Evolutionary conservation across 306 rosid species (phyloP), one percentile per base, ranked within the genome.

Genomic region (Sicyos baderoa): DNA sequence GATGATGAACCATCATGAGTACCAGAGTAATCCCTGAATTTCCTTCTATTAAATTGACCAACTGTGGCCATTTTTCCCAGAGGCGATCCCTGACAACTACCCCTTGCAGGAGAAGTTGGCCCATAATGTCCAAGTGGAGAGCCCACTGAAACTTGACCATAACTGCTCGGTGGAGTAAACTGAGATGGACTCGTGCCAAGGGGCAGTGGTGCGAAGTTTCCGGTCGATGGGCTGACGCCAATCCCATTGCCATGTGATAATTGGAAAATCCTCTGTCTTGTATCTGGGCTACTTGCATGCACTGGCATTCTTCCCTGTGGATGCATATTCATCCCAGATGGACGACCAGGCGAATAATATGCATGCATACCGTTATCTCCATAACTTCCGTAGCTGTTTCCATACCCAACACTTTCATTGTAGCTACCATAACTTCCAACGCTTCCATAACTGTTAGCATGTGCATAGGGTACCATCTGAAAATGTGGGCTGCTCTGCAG

Each of bases 161-260:
- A 90, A 62, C 91, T 82, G 82, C 80, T 84, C 22, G 99, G 99
- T 42, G 99, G 99, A 73, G 99, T 94, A 76, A 84, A 90, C 64
- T 94, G 99, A 40, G 99, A 94, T 9, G 99, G 99, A 80, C 99
- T 94, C 61, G 91, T 88, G 77, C 99, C 99, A 37, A 94, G 90
- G 65, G 97, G 99, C 62, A 94, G 79, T n/a, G 97, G 90, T 23
- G 97, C 87, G 61, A 94, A 94, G 80, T 78, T 89, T 80, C 91
- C 97, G 37, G 97, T 84, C 7, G 99, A 88, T 40, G 97, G 99
- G 72, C 97, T 90, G 57, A 82, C 67, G 76, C 99, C 99, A 74
- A 87, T 84, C 48, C 91, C 96, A 81, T 81, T 90, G 57, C 90
- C 95, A 54, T 91, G 90, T 68, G 90, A 82, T 74, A 77, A 88